Conservation (phyloP, 2,329 filamentous ascomycete genomes). For the Sarocladiaceae sp. region DNA sequence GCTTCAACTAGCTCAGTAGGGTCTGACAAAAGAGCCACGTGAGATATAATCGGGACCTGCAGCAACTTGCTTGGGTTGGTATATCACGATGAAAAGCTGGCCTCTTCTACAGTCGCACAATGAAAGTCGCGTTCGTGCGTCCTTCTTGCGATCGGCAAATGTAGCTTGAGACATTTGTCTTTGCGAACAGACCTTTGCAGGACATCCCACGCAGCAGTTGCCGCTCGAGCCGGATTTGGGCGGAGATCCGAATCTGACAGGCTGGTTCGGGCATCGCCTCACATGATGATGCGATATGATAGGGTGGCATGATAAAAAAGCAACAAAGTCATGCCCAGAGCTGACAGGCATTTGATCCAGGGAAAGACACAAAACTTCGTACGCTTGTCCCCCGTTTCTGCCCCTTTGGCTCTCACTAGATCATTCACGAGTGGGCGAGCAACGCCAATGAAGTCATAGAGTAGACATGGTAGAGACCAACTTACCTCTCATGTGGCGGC, state of each 20-base stretch:
- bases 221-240: not conserved
- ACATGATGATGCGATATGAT: not conserved
- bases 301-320: not conserved
- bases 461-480: not conserved
- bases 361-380: not conserved
- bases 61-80: too few species aligned
- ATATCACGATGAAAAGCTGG: too few species aligned
- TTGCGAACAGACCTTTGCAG: not conserved
- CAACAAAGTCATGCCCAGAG: not conserved
- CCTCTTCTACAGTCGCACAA: too few species aligned
- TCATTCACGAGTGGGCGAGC: not conserved
- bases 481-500: slow-evolving; percentile 43
- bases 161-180: too few species aligned
- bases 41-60: not conserved
- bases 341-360: not conserved
- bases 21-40: not conserved
- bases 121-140: too few species aligned
- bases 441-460: not conserved
- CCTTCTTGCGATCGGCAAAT: too few species aligned
- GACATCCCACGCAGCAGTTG: not conserved
- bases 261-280: not conserved
- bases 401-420: too few species aligned
- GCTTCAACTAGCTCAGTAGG: not conserved
- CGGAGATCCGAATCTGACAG: not conserved
- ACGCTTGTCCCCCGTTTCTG: too few species aligned